Evolutionary conservation across 805 yeast species (phyloP).

Genomic region (Kluyveromyces lactis): DNA sequence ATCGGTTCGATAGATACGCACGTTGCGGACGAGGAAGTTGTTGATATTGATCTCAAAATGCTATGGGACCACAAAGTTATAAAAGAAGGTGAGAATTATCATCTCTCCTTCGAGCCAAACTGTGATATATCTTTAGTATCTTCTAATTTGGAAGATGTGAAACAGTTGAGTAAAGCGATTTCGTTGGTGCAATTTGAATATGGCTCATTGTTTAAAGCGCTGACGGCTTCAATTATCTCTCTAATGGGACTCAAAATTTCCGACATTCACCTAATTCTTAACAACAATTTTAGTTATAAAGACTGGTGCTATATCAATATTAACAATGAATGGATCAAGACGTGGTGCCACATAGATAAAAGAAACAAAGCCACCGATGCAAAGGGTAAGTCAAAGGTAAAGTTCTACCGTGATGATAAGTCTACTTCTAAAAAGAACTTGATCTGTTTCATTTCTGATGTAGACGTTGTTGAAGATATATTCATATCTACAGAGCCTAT

Average conservation of each 20-base stretch:
- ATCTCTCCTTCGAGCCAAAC: background rate
- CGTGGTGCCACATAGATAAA: constrained; percentile 28
- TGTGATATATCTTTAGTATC: background rate
- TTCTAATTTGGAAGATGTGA: background rate
- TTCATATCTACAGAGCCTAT: constrained; percentile 16
- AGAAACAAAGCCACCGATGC: constrained; percentile 9
- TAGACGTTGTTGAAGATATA: constrained; percentile 21
- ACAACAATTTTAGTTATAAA: constrained; percentile 23
- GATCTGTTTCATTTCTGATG: constrained; percentile 23
- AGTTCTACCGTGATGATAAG: constrained; percentile 23
- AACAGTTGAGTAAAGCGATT: constrained; percentile 1
- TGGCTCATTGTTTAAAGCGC: constrained; percentile 18
- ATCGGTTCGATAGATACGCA: background rate
- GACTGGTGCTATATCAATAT: constrained; percentile 29
- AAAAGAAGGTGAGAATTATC: background rate
- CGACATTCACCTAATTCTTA: constrained; percentile 23
- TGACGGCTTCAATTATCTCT: constrained; percentile 24
- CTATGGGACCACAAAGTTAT: constrained; percentile 2
- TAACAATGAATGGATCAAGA: constrained; percentile 25
- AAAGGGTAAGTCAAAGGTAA: constrained; percentile 22
- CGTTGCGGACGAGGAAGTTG: background rate
- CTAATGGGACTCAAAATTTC: constrained; percentile 19
- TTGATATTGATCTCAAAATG: background rate
- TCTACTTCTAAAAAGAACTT: constrained; percentile 19
- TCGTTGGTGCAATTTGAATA: constrained; percentile 17